Evolutionary conservation across 164 flowering plant genomes (phyloP), one percentile per base, ranked within the genome.

Genomic region (Santalum album): DNA sequence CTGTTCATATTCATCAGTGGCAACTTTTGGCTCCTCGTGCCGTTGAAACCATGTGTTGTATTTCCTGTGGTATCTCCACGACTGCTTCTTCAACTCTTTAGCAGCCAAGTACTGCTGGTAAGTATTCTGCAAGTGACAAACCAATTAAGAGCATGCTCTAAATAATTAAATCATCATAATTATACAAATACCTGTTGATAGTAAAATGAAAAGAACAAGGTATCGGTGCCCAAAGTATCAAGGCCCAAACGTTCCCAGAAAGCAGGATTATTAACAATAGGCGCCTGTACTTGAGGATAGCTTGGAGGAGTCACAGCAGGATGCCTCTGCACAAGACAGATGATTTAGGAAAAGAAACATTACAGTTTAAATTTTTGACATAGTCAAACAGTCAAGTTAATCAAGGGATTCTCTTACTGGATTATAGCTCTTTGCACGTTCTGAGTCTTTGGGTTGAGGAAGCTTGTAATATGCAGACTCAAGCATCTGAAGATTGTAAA

Each of bases 41-140:
- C 99, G 72, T 55, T 94, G 99, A 73, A 94, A 94, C 99, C 99
- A 94, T 49, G 97, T 94, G 60, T 85, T 83, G 55, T 78, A 90
- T 62, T 90, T 94, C 61, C 85, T 84, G 66, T 94, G 97, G 72
- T 78, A 94, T 74, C 99, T 82, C 99, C 99, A 94, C 6, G 97
- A 87, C 55, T 90, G 97, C 67, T 75, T 92, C 75, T 92, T 92
- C 75, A 92, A 69, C 67, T 87, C 97, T 64, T 77, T 90, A 17
- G 99, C 97, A 60, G 97, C 97, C 73, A 92, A 69, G 70, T 87
- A 92, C 61, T 92, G 99, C 71, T 92, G 99, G 61, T 87, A 90
- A 18, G 96, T 83, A 66, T 87, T 92, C 99, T 92, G 83, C 65
- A 73, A 5, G 32, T 44, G 34, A n/a, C 10, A 51, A 0, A n/a